Percentiles rank a stretch among this genome's conserved stretches.
Conservation (phyloP, 2,329 filamentous ascomycete species). For the Sporothrix euskadiensis region DNA sequence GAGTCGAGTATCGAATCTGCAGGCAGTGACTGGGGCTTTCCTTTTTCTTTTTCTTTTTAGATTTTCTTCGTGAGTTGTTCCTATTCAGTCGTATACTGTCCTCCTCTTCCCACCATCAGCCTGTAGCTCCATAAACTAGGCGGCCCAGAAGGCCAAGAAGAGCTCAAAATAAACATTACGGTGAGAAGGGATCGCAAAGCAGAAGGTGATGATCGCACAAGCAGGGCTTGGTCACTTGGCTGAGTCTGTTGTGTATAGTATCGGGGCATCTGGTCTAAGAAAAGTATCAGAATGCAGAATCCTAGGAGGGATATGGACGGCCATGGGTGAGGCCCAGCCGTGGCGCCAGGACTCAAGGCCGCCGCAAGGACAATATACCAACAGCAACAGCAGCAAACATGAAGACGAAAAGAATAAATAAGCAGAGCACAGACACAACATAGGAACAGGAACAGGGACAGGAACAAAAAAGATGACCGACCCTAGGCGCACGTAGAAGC, state of each 20-base stretch:
- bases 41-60: not conserved
- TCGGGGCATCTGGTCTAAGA: not conserved
- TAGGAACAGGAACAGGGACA: not conserved
- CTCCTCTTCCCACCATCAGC: not conserved
- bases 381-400: not conserved
- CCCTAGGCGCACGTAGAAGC: constrained; percentile 8
- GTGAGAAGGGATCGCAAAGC: not conserved
- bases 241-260: not conserved
- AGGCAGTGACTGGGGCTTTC: not conserved
- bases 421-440: not conserved
- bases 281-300: not conserved
- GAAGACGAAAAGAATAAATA: not conserved
- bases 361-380: not conserved
- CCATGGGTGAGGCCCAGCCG: too few relatives aligned
- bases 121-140: not conserved
- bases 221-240: constrained; percentile 24
- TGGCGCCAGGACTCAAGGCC: not conserved
- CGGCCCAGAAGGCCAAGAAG: not conserved
- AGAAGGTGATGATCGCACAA: not conserved
- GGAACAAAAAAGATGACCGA: not conserved
- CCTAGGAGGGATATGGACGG: not conserved
- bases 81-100: too few relatives aligned
- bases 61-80: too few relatives aligned
- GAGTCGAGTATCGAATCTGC: not conserved
- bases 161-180: not conserved